Base-by-base conservation (phyloP, 306 rosid species). In the Malus orientalis region DNA sequence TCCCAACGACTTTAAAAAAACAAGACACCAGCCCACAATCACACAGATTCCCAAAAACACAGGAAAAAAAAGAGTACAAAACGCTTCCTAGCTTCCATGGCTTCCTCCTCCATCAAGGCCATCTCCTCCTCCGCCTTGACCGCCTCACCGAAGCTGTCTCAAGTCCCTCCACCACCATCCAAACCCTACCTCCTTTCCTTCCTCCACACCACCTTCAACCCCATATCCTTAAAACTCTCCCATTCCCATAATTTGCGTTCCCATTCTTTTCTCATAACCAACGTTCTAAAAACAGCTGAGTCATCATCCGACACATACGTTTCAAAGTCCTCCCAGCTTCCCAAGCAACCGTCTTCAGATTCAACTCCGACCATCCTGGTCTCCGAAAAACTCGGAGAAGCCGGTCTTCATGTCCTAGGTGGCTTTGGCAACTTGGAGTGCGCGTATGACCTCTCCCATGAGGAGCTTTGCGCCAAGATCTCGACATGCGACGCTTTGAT, bases 381-480 rank as follows among this genome's bases (percentile, higher is more conserved):
- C 60, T 84, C 96, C 83, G 98, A 94, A 85, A 92, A 92, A 51
- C 93, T 94, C 0, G 97, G 98, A 75, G 93, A 89, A 2, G 95
- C 95, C 0, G 97, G 98, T 6, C 81, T 94, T 3, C 27, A 83
- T 42, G 88, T 94, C 22, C 74, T 94, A 16, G 85, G 91, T 0
- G 32, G n/a, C 3, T 82, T 87, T 27, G 98, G 90, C 3, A 54
- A 89, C 62, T 91, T 94, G 66, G 96, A 87, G 19, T 90, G 96
- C 68, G 77, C 85, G 3, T 90, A 90, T 40, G 78, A 85, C 12
- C 82, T 91, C 9, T 81, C 91, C 3, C 83, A 85, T 1, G 90
- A 88, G 13, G 88, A 94, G 8, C 89, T 91, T 0, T 84, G 91
- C 86, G 20, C 78, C 10, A 90, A 90, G 92, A 92, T 92, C 86